phyloP scores from a whole-genome alignment of 768 basidiomycete species.

The Russula compacta region DNA sequence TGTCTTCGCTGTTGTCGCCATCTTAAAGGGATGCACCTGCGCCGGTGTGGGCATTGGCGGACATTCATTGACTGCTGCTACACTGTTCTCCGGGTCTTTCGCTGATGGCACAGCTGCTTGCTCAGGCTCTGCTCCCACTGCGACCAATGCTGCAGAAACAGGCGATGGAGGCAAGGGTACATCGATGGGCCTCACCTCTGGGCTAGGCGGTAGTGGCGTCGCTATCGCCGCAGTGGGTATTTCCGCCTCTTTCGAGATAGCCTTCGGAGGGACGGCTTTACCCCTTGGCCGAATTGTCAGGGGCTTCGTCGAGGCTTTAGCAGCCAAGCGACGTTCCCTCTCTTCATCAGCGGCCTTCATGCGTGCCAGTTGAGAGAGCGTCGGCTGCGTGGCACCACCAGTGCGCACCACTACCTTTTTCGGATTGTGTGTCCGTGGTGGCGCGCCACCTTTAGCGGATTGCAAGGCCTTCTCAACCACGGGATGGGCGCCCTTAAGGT shows the following conservation, averaged over 20 bases:
- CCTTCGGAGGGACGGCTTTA: not conserved
- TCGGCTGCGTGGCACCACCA: conserved; percentile 19
- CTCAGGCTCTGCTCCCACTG: not conserved
- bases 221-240: not conserved
- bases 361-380: conserved; percentile 20
- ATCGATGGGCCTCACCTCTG: conserved; percentile 8
- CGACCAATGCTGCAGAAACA: not conserved
- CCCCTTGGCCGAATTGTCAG: not conserved
- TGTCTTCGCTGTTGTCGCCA: conserved; percentile 28
- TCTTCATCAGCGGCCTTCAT: conserved; percentile 16
- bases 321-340: conserved; percentile 4
- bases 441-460: not conserved
- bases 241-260: not conserved
- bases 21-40: not conserved
- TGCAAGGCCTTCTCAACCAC: not conserved
- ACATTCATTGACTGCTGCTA: not conserved
- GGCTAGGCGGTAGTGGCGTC: conserved; percentile 6
- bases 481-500: not conserved
- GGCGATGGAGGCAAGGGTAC: conserved; percentile 15
- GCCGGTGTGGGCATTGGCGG: not conserved
- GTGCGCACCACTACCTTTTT: conserved; percentile 12
- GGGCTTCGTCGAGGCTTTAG: conserved; percentile 8
- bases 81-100: not conserved
- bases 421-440: not conserved
- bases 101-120: not conserved